Evolutionary conservation across 2,329 filamentous ascomycete genomes (phyloP).

Genomic region (Pseudogymnoascus sp.): DNA sequence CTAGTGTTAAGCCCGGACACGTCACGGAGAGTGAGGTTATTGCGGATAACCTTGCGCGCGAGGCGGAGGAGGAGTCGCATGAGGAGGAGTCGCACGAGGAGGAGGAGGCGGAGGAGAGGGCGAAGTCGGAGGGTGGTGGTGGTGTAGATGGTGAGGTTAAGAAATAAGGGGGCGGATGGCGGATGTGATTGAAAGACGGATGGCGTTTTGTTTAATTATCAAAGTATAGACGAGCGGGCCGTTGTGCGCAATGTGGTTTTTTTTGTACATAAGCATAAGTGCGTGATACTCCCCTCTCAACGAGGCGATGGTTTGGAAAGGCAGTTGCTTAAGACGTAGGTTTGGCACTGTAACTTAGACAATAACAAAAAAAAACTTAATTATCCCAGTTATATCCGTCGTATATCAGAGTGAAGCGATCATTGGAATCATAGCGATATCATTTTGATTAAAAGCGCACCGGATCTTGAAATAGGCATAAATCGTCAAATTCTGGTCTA

Average conservation of each 20-base stretch:
- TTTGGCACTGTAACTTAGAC: not conserved
- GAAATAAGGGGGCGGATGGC: not conserved
- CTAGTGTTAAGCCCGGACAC: constrained; percentile 15
- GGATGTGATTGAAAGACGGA: not conserved
- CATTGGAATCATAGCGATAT: not conserved
- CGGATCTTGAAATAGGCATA: not conserved
- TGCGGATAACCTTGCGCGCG: constrained; percentile 18
- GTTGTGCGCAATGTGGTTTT: not conserved
- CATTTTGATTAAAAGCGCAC: not conserved
- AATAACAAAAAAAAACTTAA: constrained; percentile 1
- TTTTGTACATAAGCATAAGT: not conserved
- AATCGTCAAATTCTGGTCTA: not conserved
- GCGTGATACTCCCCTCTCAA: constrained; percentile 2
- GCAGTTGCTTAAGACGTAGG: not conserved
- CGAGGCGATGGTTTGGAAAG: not conserved
- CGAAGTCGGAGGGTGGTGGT: not conserved
- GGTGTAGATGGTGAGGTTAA: not conserved
- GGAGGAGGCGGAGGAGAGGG: constrained; percentile 12
- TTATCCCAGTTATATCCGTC: not conserved
- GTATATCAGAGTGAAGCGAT: not conserved
- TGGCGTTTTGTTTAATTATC: not conserved
- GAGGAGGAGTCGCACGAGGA: constrained; percentile 15
- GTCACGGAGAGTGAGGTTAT: constrained; percentile 24
- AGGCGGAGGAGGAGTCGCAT: constrained; percentile 6
- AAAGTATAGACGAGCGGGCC: not conserved